Base-by-base conservation (phyloP, 2,329 filamentous ascomycete genomes). In the Periconia sp. region DNA sequence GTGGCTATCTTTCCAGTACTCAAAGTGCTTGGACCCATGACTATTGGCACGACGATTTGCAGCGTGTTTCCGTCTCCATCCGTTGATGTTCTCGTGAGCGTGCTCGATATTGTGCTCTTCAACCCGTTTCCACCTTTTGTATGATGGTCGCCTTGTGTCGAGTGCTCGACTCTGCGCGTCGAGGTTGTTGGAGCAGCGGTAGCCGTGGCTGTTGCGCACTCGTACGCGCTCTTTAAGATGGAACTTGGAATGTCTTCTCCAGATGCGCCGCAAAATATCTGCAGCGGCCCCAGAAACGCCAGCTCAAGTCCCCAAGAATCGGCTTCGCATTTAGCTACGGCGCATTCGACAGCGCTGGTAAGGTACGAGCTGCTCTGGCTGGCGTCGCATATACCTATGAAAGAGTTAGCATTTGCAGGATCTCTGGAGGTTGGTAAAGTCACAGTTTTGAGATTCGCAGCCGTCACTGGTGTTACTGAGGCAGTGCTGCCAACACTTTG, bases 381-480 rank as follows among this genome's bases (percentile, higher is more conserved):
- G 4, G 55, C 50, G 8, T 59, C 46, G 52, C 59, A 64, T 24
- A 65, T 57, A 36, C 59, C 61, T 65, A 22, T 21, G 18, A 24
- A 15, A 13, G 15, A 15, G 16, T 56, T 35, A 54, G 52, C 31
- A 18, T 19, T 25, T 17, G 24, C 15, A 1, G 9, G 2, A 4
- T 15, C 8, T 36, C 16, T 6, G 11, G 3, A 29, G 10, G 19
- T 7, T 11, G 1, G 11, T 8, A 10, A 9, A 54, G 54, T 46
- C 23, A 60, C 57, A 57, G 22, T 48, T 48, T 13, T 42, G 44
- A 10, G 55, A 59, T 17, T 45, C 43, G 43, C 60, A 64, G 15
- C 53, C 54, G 8, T 49, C 37, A n/a, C 43, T 31, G 21, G 41
- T 52, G 26, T 37, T 39, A 8, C 28, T 38, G 9, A 64, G 46